Percentiles rank a stretch among this genome's conserved stretches.
Conservation (phyloP, 768 basidiomycete genomes). For the Pisolithus microcarpus region DNA sequence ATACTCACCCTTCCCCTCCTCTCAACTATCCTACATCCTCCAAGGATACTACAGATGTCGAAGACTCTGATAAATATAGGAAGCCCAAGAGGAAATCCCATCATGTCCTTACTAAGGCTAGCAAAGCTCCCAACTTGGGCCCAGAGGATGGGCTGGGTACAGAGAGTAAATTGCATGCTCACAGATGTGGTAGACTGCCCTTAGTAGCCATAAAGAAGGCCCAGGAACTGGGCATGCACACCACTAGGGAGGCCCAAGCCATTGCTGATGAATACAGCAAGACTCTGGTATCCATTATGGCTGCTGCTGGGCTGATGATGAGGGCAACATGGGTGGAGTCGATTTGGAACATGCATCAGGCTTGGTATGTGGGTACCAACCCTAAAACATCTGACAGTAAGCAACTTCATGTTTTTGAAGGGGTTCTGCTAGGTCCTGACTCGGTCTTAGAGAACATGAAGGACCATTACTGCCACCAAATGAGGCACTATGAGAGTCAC, state of each 20-base stretch:
- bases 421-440: not conserved
- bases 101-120: too few relatives aligned
- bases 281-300: not conserved
- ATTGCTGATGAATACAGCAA: constrained; percentile 1
- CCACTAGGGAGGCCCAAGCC: not conserved
- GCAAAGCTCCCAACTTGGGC: not conserved
- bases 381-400: too few relatives aligned
- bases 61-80: not conserved
- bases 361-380: too few relatives aligned
- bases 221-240: not conserved
- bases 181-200: not conserved
- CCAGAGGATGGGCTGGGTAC: not conserved
- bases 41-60: not conserved
- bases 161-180: not conserved
- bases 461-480: not conserved
- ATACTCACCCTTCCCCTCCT: not conserved
- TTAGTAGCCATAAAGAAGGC: not conserved
- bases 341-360: not conserved
- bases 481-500: not conserved
- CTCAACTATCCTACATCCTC: not conserved
- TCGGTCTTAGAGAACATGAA: not conserved
- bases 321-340: not conserved
- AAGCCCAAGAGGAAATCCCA: too few relatives aligned
- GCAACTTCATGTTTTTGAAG: too few relatives aligned
- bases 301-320: not conserved